Evolutionary conservation across 148 eudicot species (phyloP), one percentile per base, ranked within the genome.

Genomic region (Spergularia marina): DNA sequence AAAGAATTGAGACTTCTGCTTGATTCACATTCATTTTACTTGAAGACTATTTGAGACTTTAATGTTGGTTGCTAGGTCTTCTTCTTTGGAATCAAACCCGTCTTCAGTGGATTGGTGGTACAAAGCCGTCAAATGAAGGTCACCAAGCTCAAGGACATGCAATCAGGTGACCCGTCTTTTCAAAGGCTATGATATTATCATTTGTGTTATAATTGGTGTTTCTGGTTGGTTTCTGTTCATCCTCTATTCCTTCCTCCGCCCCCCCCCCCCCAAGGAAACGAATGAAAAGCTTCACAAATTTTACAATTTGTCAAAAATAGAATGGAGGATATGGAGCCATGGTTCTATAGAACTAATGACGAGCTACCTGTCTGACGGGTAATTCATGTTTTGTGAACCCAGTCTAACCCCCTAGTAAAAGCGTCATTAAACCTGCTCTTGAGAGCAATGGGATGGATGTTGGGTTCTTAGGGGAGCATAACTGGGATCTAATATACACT

Each of bases 31-130:
- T 6, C 58, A 52, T 25, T 25, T 21, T 12, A 57, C 34, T 65
- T 4, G 5, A 21, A 65, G 53, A 14, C 8, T 15, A 10, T 13
- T 8, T 14, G 70, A 55, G 62, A 39, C 2, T 39, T 21, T 60
- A 2, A 10, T 73, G 62, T 74, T 15, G 67, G 62, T 74, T 15
- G 67, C 53, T 84, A 93, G 98, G 98, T 68, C 85, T 85, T 79
- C 83, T 85, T 67, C 82, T 68, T 30, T 93, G 96, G 96, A 89
- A 87, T 74, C 90, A 93, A 75, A 74, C 36, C n/a, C 88, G 96
- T 78, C 82, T 76, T 71, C 89, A 89, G 71, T 93, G 98, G 98
- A 76, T 81, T 23, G 89, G 77, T 74, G 84, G 67, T 70, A 81
- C 81, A 68, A 84, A 74, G 68, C 39, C 81, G 30, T 79, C 81